Conservation (phyloP, 2,329 filamentous ascomycete species). For the Ilyonectria robusta region DNA sequence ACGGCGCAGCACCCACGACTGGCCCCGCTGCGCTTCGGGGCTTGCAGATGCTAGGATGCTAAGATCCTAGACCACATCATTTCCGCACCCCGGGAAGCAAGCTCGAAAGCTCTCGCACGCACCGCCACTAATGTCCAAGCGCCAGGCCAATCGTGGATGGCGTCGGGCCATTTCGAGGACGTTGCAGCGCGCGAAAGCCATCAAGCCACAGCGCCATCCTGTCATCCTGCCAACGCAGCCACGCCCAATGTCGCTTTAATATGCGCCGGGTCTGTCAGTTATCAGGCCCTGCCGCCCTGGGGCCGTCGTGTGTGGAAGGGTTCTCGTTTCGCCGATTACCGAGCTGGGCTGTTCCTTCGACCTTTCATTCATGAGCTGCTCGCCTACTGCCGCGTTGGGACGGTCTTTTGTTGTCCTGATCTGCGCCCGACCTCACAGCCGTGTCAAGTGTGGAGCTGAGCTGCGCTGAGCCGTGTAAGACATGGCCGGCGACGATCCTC, state of each 20-base stretch:
- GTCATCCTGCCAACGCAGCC: conserved; percentile 13
- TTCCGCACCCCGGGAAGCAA: conserved; percentile 12
- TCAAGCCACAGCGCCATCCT: conserved; percentile 16
- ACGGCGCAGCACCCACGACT: conserved; percentile 3
- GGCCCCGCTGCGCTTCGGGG: not conserved
- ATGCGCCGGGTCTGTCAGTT: conserved; percentile 24
- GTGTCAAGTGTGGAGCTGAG: conserved; percentile 10
- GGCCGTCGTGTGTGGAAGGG: conserved; percentile 7
- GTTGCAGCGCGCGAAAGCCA: conserved; percentile 25
- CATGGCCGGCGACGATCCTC: conserved; percentile 33
- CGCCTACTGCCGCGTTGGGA: conserved; percentile 1
- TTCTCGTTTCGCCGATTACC: conserved; percentile 25
- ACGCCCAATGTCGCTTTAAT: conserved; percentile 16
- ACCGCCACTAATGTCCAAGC: conserved; percentile 17
- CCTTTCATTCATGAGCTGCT: conserved; percentile 20
- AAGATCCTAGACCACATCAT: conserved; percentile 12
- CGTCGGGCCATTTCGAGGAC: conserved; percentile 3
- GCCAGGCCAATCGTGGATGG: conserved; percentile 2
- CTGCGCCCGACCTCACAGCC: conserved; percentile 2
- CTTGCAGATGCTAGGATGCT: not conserved
- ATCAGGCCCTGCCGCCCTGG: conserved; percentile 37
- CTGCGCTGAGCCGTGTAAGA: conserved; percentile 17
- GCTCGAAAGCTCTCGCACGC: conserved; percentile 4
- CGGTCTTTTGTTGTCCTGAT: conserved; percentile 4
- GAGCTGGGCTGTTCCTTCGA: conserved; percentile 18